Conservation (phyloP, 768 basidiomycete species). For the Steccherinum ochraceum region DNA sequence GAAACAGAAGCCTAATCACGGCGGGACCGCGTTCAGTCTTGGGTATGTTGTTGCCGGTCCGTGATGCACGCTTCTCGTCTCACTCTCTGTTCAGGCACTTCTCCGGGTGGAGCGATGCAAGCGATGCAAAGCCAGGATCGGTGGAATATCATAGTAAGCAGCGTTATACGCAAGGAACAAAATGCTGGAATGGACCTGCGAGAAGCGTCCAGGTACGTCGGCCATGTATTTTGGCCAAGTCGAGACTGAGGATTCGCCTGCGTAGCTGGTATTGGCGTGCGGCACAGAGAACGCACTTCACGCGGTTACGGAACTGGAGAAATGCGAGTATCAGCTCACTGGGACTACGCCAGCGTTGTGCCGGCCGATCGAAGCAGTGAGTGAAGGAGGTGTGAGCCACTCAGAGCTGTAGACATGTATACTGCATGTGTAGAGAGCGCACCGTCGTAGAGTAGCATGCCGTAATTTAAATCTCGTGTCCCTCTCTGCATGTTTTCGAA, state of each 20-base stretch:
- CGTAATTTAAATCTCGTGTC: no score
- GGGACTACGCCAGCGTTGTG: slow-evolving; percentile 86
- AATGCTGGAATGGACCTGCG: slow-evolving; percentile 96
- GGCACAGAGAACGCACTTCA: slow-evolving; percentile 79
- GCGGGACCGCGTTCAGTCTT: slow-evolving; percentile 68
- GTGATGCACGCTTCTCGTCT: neutral
- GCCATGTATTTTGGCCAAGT: neutral
- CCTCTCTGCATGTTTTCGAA: no score
- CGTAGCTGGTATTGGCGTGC: slow-evolving; percentile 74
- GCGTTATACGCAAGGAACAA: slow-evolving; percentile 74
- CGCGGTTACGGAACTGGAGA: slow-evolving; percentile 83
- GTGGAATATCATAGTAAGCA: slow-evolving; percentile 78
- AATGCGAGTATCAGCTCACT: slow-evolving; percentile 90
- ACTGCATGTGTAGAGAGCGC: no score
- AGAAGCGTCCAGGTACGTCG: slow-evolving; percentile 66
- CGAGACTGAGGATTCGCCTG: neutral
- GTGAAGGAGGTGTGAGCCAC: no score
- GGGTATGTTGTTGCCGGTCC: slow-evolving; percentile 58
- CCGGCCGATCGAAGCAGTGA: slow-evolving; percentile 36
- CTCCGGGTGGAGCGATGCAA: slow-evolving; percentile 68
- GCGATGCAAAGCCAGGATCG: slow-evolving; percentile 50
- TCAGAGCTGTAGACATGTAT: no score
- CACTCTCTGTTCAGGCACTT: slow-evolving; percentile 51
- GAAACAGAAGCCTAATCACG: slow-evolving; percentile 81
- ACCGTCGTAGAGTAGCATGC: no score